Evolutionary conservation across 768 basidiomycete species (phyloP), one percentile per base, ranked within the genome.

Genomic region (Amanita rimosa): DNA sequence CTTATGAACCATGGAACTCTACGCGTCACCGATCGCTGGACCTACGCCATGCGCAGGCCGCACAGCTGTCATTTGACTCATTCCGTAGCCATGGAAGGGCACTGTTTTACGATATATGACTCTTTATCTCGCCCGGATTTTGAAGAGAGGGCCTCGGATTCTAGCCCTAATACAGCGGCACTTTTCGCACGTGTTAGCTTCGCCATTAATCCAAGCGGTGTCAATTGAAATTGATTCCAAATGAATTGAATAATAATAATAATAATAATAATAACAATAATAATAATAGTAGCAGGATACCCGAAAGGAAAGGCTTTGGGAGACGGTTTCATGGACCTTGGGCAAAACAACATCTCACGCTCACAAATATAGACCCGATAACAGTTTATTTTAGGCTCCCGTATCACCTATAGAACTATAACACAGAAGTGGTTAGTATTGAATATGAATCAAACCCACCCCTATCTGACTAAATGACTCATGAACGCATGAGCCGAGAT

Each of bases 391-490:
- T 17, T 11, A 11, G 21, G 21, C 21, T 39, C 36, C 17, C 36
- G 17, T 11, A 19, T 21, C 21, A 39, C 38, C 10, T 21, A 11
- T 6, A 19, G 37, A 38, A 7, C 37, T 21, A 21, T 39, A 39
- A 21, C 9, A 21, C 38, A 19, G 8, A 17, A 17, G 19, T 39
- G 38, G 38, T 39, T 19, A 39, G 16, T 21, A 39, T 11, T 39
- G 7, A 6, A 8, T 39, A 21, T 43, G 41, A 27, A n/a, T 29
- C 24, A 43, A 43, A 24, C 40, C 16, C 27, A 27, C 44, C 44
- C 44, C 44, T 45, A 45, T 45, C 44, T 45, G 44, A 31, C 44
- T 17, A 34, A 34, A 8, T 45, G 35, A 6, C 44, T 45, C 29
- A 17, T 17, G 19, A 31, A 17, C 9, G 31, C 13, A 33, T 35